A percentile compares a stretch with the other conserved stretches of the same genome.
Evolutionary conservation across 495 filamentous ascomycete species (phyloP).

Genomic region (Hypoxylon perforatum): DNA sequence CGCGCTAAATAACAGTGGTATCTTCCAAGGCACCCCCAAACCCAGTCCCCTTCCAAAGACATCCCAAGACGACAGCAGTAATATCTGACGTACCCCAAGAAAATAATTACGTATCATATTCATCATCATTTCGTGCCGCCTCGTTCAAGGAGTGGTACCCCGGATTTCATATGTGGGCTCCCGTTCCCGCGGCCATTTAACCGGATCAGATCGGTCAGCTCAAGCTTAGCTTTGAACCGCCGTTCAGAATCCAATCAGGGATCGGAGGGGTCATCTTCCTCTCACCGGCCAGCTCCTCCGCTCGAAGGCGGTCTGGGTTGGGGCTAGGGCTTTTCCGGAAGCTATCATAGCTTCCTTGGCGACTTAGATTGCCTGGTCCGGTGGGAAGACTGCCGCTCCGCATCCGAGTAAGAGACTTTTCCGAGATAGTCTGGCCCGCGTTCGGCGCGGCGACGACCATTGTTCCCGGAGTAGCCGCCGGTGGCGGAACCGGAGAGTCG

Average conservation of each 20-base stretch:
- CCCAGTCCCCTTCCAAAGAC: slow-evolving; percentile 22
- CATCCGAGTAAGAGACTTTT: slow-evolving; percentile 70
- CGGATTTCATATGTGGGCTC: slow-evolving; percentile 1
- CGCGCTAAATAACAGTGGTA: slow-evolving; percentile 48
- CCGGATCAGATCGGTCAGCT: slow-evolving; percentile 51
- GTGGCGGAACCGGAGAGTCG: slow-evolving; percentile 76
- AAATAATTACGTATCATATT: slow-evolving; percentile 27
- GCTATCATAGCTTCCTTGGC: slow-evolving; percentile 62
- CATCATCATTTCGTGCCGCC: slow-evolving; percentile 30
- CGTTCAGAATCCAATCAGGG: slow-evolving; percentile 66
- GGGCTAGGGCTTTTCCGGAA: slow-evolving; percentile 47
- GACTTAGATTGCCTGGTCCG: slow-evolving; percentile 62
- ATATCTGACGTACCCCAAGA: background rate
- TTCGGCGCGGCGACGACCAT: slow-evolving; percentile 76
- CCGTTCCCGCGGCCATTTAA: slow-evolving; percentile 17
- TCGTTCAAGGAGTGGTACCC: background rate
- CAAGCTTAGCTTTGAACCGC: slow-evolving; percentile 58
- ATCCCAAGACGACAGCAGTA: slow-evolving; percentile 1
- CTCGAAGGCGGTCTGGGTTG: slow-evolving; percentile 36
- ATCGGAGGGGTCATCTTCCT: slow-evolving; percentile 67
- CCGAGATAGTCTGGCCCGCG: slow-evolving; percentile 73
- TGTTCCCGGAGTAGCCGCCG: slow-evolving; percentile 73
- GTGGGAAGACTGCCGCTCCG: slow-evolving; percentile 71
- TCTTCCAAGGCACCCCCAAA: slow-evolving; percentile 38
- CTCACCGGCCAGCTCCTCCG: slow-evolving; percentile 46